Evolutionary conservation across 2,329 filamentous ascomycete species (phyloP).

Genomic region (Colletotrichum eleusines): DNA sequence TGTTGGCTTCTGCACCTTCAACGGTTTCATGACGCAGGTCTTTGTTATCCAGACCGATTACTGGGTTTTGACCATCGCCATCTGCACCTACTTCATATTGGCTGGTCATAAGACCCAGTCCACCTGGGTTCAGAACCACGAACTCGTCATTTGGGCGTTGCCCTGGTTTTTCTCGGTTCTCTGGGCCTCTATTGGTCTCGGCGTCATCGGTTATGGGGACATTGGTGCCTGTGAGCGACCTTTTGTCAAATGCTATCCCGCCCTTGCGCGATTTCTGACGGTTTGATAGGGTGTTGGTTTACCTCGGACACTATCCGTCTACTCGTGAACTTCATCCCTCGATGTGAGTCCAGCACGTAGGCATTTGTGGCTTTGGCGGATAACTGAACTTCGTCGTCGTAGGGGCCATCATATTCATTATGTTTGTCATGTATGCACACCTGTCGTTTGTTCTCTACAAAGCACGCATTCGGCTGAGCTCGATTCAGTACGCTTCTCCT

Average conservation of each 20-base stretch:
- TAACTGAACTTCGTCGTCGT: neutral
- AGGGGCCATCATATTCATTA: slow-evolving; percentile 53
- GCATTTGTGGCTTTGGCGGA: neutral
- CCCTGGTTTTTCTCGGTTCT: slow-evolving; percentile 54
- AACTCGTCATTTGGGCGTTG: slow-evolving; percentile 49
- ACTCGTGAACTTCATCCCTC: slow-evolving; percentile 56
- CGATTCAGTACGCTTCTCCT: slow-evolving; percentile 45
- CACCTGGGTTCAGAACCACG: slow-evolving; percentile 53
- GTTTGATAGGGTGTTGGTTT: slow-evolving; percentile 54
- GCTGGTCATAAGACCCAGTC: slow-evolving; percentile 52
- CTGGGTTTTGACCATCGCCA: slow-evolving; percentile 57
- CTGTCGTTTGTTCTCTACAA: slow-evolving; percentile 55
- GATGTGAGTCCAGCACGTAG: slow-evolving; percentile 45
- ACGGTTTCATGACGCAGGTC: slow-evolving; percentile 57
- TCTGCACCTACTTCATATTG: slow-evolving; percentile 56
- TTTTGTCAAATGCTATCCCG: too few relatives aligned
- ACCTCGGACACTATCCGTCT: slow-evolving; percentile 53
- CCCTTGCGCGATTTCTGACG: neutral
- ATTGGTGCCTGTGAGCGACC: slow-evolving; percentile 48
- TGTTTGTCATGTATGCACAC: slow-evolving; percentile 53
- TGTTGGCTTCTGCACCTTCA: slow-evolving; percentile 53
- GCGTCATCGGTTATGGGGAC: slow-evolving; percentile 48
- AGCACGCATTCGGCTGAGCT: slow-evolving; percentile 51
- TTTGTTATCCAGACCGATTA: slow-evolving; percentile 60
- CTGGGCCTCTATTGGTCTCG: slow-evolving; percentile 52